Percentiles rank a stretch among this genome's conserved stretches.
Evolutionary conservation across 305 asterid species (phyloP).

Genomic region (Fraxinus paxiana): DNA sequence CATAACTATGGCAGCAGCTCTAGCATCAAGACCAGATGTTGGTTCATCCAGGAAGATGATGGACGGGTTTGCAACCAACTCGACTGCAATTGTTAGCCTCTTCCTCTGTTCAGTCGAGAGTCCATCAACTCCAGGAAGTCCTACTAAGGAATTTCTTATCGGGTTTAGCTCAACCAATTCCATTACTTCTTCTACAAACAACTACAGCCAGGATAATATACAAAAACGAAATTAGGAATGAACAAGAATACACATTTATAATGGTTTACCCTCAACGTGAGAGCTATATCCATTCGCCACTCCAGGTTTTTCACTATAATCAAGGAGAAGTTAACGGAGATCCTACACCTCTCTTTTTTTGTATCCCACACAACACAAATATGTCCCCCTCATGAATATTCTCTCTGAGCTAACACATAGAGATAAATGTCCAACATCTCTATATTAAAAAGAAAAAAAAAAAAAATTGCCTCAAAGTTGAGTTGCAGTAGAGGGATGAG

Average conservation of each 20-base stretch:
- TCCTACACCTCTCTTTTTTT: neutral
- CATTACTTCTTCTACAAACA: slow-evolving; percentile 51
- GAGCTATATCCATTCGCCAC: neutral
- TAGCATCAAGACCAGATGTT: slow-evolving; percentile 49
- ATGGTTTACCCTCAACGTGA: neutral
- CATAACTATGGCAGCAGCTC: slow-evolving; percentile 55
- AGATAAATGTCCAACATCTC: neutral
- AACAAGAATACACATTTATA: neutral
- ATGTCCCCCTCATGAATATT: neutral
- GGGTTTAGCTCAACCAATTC: slow-evolving; percentile 44
- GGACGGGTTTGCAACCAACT: slow-evolving; percentile 50
- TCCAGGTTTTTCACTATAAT: neutral
- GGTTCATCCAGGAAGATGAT: slow-evolving; percentile 56
- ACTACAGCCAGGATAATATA: slow-evolving; percentile 20
- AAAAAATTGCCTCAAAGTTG: neutral
- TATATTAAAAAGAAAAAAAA: too few relatives aligned
- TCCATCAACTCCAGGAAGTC: slow-evolving; percentile 45
- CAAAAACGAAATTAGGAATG: neutral
- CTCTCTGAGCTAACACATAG: neutral
- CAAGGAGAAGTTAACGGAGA: neutral
- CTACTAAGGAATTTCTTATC: slow-evolving; percentile 36
- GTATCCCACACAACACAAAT: neutral
- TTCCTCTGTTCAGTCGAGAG: slow-evolving; percentile 53
- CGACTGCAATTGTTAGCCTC: slow-evolving; percentile 46
- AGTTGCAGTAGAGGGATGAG: neutral